Base-by-base conservation (phyloP, 2,329 filamentous ascomycete species). In the Diaporthe caulivora region DNA sequence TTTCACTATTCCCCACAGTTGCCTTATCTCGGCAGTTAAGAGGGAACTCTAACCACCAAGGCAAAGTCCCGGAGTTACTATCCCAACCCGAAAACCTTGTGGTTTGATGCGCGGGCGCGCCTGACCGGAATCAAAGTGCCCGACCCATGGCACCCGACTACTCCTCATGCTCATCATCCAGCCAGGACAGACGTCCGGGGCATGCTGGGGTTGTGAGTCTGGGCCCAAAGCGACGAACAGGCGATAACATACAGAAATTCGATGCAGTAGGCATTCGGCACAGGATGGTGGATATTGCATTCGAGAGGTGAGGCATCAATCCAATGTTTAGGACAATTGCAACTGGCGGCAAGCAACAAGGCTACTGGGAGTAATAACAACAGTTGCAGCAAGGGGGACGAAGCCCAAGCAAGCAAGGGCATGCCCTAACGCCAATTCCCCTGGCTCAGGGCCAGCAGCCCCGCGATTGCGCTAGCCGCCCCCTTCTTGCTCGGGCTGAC, bases 401-500 rank as follows among this genome's bases (percentile, higher is more conserved):
- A 67, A 24, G 15, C 37, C 44, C 31, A 37, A 2, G 17, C 31
- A 13, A 18, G 37, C 40, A 24, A 44, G 18, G 7, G 18, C 37
- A 13, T 18, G 40, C 3, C 9, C 89, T 83, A 93, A 79, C 91
- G 89, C 95, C 95, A 98, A 80, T 94, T 94, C n/a, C 95, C 96
- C 83, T 97, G 94, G 79, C 95, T 97, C 58, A 98, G 87, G 67
- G 94, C 96, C 76, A 98, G 82, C 76, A 98, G 84, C n/a, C 95
- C 95, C 71, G 96, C 94, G 60, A 98, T 92, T 80, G 95, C 97
- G 80, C 97, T 95, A 81, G 97, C 87, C 80, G 98, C 96, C 72
- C 92, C 90, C 80, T 91, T 92, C 83, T 95, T 94, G 80, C 92
- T 92, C 11, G 91, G 92, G 80, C 90, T 91, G 75, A 91, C 87